These are phyloP conservation scores for Endothia cerciana DNA, from an alignment of 2,329 filamentous ascomycete species.

Conservation along the genomic window DNA sequence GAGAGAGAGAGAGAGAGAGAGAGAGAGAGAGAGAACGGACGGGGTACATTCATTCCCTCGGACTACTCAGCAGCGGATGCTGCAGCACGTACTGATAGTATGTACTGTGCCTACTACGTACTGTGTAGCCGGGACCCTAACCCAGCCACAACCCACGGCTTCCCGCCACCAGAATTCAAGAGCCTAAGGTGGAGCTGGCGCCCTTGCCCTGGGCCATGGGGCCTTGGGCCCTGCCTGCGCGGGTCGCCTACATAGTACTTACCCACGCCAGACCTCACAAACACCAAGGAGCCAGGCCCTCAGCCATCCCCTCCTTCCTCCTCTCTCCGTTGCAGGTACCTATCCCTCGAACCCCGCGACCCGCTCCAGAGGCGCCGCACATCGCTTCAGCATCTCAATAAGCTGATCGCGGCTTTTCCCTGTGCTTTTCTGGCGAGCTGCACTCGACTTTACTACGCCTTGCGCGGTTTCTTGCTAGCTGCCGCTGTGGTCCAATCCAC, in stretches of 20 bases:
- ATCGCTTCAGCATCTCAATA: constrained; percentile 19
- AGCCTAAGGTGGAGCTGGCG: background rate
- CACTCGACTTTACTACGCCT: constrained; percentile 9
- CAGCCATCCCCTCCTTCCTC: constrained; percentile 14
- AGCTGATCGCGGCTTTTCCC: constrained; percentile 12
- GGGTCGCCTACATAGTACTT: background rate
- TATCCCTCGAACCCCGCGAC: constrained; percentile 24
- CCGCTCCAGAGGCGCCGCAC: constrained; percentile 25
- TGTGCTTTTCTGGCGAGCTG: constrained; percentile 8
- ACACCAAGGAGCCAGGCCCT: constrained; percentile 20
- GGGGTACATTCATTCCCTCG: no score
- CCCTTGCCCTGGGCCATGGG: background rate
- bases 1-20: no score
- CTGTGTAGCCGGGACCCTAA: constrained; percentile 10
- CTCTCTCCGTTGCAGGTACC: constrained; percentile 15
- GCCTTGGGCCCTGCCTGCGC: background rate
- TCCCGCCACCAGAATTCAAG: constrained; percentile 8
- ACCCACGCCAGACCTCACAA: constrained; percentile 8
- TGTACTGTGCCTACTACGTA: background rate
- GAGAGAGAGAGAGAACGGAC: no score
- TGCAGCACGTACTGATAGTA: no score
- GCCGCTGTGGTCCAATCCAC: constrained; percentile 20
- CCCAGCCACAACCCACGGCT: constrained; percentile 16
- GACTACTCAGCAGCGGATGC: no score
- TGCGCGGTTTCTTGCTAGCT: constrained; percentile 19